These are phyloP conservation scores for Plasmodium inui DNA, from an alignment of 169 alveolate genomes.

Conservation along the genomic window DNA sequence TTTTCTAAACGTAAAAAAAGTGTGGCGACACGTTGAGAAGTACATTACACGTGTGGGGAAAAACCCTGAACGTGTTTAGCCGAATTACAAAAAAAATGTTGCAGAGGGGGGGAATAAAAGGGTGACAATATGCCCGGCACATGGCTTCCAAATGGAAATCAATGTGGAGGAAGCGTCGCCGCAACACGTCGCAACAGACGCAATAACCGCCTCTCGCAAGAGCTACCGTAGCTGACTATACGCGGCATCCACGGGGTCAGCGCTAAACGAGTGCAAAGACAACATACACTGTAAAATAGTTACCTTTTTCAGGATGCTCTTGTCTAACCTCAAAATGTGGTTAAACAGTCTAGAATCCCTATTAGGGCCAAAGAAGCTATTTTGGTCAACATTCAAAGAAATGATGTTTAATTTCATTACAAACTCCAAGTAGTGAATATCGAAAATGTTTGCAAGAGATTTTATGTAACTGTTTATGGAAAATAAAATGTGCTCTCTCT, in stretches of 20 bases:
- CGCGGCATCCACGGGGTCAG: background rate
- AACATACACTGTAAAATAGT: conserved; percentile 54
- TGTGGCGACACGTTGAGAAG: background rate
- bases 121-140: background rate
- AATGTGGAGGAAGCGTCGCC: background rate
- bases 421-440: conserved; percentile 64
- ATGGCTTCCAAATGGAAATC: background rate
- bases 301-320: conserved; percentile 46
- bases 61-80: background rate
- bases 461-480: conserved; percentile 64
- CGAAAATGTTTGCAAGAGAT: conserved; percentile 40
- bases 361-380: conserved; percentile 68
- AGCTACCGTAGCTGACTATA: background rate
- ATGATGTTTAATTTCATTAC: conserved; percentile 66
- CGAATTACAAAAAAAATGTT: conserved; percentile 16
- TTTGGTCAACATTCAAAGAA: conserved; percentile 58
- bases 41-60: background rate
- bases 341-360: conserved; percentile 50
- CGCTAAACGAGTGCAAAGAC: conserved; percentile 28
- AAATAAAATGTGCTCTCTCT: conserved; percentile 39
- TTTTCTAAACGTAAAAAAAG: background rate
- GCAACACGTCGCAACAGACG: too few species aligned
- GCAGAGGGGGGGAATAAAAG: conserved; percentile 7
- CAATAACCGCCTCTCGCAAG: background rate
- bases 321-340: conserved; percentile 62